phyloP scores from a whole-genome alignment of 2,329 filamentous ascomycete genomes.

The Stagonosporopsis cucurbitacearum region DNA sequence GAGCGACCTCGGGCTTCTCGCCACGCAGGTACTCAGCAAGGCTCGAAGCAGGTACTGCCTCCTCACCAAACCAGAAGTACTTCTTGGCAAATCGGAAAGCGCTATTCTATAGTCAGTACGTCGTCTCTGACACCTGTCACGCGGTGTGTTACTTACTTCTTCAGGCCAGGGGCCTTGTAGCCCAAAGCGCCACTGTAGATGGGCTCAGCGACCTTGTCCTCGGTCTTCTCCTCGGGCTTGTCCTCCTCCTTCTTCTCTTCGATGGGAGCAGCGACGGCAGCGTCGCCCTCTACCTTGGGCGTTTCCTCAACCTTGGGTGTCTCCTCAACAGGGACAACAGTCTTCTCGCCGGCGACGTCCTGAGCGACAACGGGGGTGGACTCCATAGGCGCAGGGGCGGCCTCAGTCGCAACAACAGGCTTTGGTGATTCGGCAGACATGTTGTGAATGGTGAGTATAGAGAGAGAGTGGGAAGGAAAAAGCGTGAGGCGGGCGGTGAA shows the following conservation, averaged over 20 bases:
- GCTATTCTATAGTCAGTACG: slow-evolving; percentile 57
- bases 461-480: slow-evolving; percentile 14
- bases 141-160: slow-evolving; percentile 73
- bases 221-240: slow-evolving; percentile 55
- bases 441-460: slow-evolving; percentile 33
- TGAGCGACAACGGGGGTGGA: slow-evolving; percentile 48
- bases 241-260: slow-evolving; percentile 51
- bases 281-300: slow-evolving; percentile 34
- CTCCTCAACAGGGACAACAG: slow-evolving; percentile 38
- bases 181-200: slow-evolving; percentile 83
- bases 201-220: slow-evolving; percentile 64
- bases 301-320: slow-evolving; percentile 43
- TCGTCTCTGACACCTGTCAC: neutral
- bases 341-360: slow-evolving; percentile 52
- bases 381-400: slow-evolving; percentile 48
- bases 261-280: slow-evolving; percentile 31
- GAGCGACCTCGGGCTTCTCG: slow-evolving; percentile 82
- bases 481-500: slow-evolving; percentile 15
- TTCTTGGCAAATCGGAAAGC: slow-evolving; percentile 91
- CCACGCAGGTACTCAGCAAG: slow-evolving; percentile 80
- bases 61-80: slow-evolving; percentile 74
- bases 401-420: slow-evolving; percentile 60
- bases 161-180: slow-evolving; percentile 87
- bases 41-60: slow-evolving; percentile 74
- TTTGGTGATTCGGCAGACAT: slow-evolving; percentile 77